Conservation (phyloP, 352 stramenopile species). For the Pythium scleroteichum region DNA sequence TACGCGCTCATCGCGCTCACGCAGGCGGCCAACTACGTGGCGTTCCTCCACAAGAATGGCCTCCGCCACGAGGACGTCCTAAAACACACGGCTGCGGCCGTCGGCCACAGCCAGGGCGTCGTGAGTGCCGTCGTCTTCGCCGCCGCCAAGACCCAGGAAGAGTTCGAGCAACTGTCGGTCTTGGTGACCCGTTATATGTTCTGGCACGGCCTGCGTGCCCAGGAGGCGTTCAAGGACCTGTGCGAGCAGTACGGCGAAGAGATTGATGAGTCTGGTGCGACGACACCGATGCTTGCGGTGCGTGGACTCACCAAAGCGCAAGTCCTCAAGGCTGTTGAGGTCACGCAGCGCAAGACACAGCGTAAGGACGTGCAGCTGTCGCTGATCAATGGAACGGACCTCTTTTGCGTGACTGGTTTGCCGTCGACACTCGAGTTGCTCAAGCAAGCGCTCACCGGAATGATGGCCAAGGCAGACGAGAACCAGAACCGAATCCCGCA, state of each 20-base stretch:
- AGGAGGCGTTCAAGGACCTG: constrained; percentile 55
- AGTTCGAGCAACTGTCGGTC: constrained; percentile 52
- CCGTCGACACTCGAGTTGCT: constrained; percentile 56
- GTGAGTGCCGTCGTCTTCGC: constrained; percentile 72
- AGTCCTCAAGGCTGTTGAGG: constrained; percentile 56
- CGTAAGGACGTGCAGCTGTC: constrained; percentile 64
- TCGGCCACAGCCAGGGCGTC: constrained; percentile 84
- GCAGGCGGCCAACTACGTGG: constrained; percentile 77
- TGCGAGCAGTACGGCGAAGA: constrained; percentile 16
- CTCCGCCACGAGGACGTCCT: constrained; percentile 65
- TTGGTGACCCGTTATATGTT: constrained; percentile 77
- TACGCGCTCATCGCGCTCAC: constrained; percentile 80
- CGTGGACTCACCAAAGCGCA: constrained; percentile 53
- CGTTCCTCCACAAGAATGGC: constrained; percentile 52
- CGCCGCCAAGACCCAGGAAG: constrained; percentile 44
- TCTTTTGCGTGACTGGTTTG: constrained; percentile 73
- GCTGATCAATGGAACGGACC: constrained; percentile 61
- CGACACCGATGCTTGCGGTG: constrained; percentile 77
- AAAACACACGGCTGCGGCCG: constrained; percentile 36
- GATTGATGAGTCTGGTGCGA: constrained; percentile 12
- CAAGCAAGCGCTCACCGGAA: not conserved
- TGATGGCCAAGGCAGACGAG: constrained; percentile 50
- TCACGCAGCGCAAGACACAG: constrained; percentile 44
- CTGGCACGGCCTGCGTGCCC: constrained; percentile 73
- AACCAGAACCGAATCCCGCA: constrained; percentile 78